Conservation (phyloP, 75 land plant genomes). For the Adiantum capillusveneris region DNA sequence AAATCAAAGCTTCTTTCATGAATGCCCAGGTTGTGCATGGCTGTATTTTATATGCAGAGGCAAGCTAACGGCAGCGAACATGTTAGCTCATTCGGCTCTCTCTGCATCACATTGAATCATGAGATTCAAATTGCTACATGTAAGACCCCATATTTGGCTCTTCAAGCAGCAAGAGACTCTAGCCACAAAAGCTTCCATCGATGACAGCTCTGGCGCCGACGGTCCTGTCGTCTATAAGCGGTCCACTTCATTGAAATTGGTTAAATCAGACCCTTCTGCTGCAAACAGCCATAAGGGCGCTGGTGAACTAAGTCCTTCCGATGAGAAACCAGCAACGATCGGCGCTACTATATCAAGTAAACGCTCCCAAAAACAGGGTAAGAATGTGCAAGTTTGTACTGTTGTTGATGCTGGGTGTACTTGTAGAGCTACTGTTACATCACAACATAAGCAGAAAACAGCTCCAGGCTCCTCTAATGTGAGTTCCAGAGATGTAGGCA, state of each 20-base stretch:
- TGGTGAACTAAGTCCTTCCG: neutral
- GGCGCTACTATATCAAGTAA: no score
- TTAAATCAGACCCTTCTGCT: neutral
- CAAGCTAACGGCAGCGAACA: no score
- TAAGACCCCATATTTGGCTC: slow-evolving; percentile 4
- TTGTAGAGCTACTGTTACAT: slow-evolving; percentile 6
- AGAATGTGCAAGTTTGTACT: neutral
- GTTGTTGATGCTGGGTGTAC: slow-evolving; percentile 8
- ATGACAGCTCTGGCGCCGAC: neutral
- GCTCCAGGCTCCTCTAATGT: no score
- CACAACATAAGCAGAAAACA: no score
- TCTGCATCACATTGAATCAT: no score
- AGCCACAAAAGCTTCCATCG: neutral
- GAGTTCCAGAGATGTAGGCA: no score
- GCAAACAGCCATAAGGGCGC: neutral
- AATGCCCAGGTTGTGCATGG: no score
- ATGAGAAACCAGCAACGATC: neutral
- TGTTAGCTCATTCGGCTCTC: no score
- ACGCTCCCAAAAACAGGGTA: neutral
- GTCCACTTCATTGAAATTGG: slow-evolving; percentile 1
- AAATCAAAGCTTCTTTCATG: no score
- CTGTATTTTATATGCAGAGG: no score
- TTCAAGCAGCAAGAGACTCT: slow-evolving; percentile 1
- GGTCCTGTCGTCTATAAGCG: neutral
- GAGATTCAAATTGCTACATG: slow-evolving; percentile 5